Percentiles rank a stretch among this genome's conserved stretches.
These are phyloP conservation scores for Linderniella brevidens DNA, from an alignment of 257 asterid species.

Conservation along the genomic window DNA sequence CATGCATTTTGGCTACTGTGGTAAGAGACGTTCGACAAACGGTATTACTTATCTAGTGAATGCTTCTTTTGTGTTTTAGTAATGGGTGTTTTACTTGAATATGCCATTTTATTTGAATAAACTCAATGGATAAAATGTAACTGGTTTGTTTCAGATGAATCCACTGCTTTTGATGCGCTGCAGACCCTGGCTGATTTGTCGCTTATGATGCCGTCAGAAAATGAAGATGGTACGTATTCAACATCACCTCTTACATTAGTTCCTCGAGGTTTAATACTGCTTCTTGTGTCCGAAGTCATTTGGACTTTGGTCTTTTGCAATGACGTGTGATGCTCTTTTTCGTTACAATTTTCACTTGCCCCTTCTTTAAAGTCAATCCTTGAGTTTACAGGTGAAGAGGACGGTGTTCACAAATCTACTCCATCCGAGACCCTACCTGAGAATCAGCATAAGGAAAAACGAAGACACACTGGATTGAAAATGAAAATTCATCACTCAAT, in stretches of 20 bases:
- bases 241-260: conserved; percentile 7
- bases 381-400: conserved; percentile 26
- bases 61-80: conserved; percentile 5
- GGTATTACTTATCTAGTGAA: conserved; percentile 3
- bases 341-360: conserved; percentile 9
- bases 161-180: conserved; percentile 60
- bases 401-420: conserved; percentile 44
- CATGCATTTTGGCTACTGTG: no score
- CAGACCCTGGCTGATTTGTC: conserved; percentile 83
- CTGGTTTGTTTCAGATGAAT: conserved; percentile 44
- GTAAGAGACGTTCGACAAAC: no score
- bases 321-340: no score
- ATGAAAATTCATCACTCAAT: conserved; percentile 27
- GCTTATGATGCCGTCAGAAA: conserved; percentile 59
- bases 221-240: conserved; percentile 50
- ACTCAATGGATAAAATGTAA: conserved; percentile 5
- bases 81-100: conserved; percentile 7
- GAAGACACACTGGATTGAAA: conserved; percentile 29
- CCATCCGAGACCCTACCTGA: conserved; percentile 27
- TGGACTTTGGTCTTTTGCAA: no score
- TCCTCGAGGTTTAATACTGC: no score
- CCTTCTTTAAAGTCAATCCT: conserved; percentile 18
- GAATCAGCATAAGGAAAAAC: conserved; percentile 31
- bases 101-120: conserved; percentile 6
- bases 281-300: no score